Evolutionary conservation across 331 rosid genomes (phyloP), one percentile per base, ranked within the genome.

Genomic region (Pyracantha coccinea): DNA sequence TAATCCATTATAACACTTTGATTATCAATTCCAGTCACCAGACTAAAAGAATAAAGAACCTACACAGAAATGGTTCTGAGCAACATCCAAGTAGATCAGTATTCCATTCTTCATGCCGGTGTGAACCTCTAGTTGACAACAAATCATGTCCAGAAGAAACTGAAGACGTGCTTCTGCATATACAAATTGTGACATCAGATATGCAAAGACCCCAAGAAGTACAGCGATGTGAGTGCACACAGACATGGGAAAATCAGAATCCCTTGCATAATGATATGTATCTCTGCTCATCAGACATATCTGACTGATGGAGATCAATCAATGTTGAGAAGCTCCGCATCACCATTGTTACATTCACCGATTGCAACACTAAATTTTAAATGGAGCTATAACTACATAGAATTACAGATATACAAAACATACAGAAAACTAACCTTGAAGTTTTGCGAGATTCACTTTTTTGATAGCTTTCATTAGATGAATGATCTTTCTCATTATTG

Each of bases 1-100:
- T 13, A 35, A 33, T 35, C 25, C 13, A 72, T 58, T 10, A 10
- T 8, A 72, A 55, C 41, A 32, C 4, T 13, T 25, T 14, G 53
- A 54, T 31, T 62, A 47, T 75, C 41, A 32, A 66, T 32, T 65
- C 2, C 66, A 38, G 66, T 11, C 76, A 73, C 73, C 55, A 20
- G 41, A 70, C 55, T 61, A 66, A 69, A 45, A 71, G 77, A 5
- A 70, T 44, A 66, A 77, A 76, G 76, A 67, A 83, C 93, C 35
- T 90, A 94, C 99, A 94, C 50, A 94, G 87, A 62, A 76, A 85
- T 60, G 97, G 99, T 71, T 92, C 97, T 25, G 99, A 90, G 78
- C 97, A 94, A 78, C 99, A 94, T 72, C 93, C 92, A 27, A 94
- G 96, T 71, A 94, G 87, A 90, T 94, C 97, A 68, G 89, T 84